Evolutionary conservation across 2,329 filamentous ascomycete genomes (phyloP).

Genomic region (Phialemoniopsis sp.): DNA sequence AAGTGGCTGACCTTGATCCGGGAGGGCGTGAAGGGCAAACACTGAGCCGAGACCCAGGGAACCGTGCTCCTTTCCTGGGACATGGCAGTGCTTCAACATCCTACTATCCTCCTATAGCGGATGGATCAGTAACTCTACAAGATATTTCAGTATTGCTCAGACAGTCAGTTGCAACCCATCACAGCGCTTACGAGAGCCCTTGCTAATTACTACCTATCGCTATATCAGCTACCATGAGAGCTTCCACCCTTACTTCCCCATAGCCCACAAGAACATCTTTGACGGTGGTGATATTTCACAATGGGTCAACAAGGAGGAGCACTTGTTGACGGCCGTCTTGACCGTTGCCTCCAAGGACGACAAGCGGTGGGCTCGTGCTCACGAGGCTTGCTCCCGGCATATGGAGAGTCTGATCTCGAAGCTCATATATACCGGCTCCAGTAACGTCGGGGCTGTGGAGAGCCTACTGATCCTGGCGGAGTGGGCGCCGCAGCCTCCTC

Average conservation of each 20-base stretch:
- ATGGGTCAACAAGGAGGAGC: conserved; percentile 57
- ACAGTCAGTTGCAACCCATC: conserved; percentile 13
- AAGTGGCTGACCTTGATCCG: conserved; percentile 31
- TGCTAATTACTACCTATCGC: no score
- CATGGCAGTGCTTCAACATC: no score
- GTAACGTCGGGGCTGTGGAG: conserved; percentile 67
- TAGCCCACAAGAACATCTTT: conserved; percentile 59
- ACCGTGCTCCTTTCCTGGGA: no score
- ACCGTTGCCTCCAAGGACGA: conserved; percentile 70
- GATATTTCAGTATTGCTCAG: conserved; percentile 17
- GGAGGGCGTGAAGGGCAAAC: background rate
- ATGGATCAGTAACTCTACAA: conserved; percentile 20
- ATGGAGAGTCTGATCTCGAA: conserved; percentile 67
- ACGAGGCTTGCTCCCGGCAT: conserved; percentile 62
- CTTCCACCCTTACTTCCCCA: conserved; percentile 67
- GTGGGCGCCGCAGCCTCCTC: conserved; percentile 65
- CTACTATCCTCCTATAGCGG: conserved; percentile 24
- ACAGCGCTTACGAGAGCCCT: no score
- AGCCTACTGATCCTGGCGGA: conserved; percentile 66
- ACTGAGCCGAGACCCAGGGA: no score
- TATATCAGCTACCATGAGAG: conserved; percentile 48
- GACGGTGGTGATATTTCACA: conserved; percentile 42
- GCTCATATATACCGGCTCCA: conserved; percentile 62
- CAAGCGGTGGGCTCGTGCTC: conserved; percentile 57
- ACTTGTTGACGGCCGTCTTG: conserved; percentile 66